Evolutionary conservation across 495 filamentous ascomycete genomes (phyloP), one percentile per base, ranked within the genome.

Genomic region (Neurospora africana): DNA sequence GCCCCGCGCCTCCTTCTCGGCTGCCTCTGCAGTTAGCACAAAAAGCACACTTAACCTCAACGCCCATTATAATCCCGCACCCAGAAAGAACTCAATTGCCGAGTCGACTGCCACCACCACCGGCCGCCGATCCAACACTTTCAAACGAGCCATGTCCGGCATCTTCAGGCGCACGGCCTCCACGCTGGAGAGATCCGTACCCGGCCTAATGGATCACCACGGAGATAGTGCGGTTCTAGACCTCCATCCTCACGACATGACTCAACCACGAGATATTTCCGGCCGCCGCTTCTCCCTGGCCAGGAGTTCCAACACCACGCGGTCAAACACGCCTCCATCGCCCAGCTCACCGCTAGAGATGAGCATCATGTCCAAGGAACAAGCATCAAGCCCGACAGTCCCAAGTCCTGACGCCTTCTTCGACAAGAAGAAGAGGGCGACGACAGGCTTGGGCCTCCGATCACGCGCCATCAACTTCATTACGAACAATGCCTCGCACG

Each of bases 301-400:
- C 69, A 82, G 77, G 70, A 85, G 84, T 39, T 79, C 77, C 71
- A 73, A 75, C 70, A 85, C 84, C 30, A 86, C 84, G n/a, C 80
- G 83, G 74, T 86, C 86, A 30, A 87, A 84, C 72, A 79, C 85
- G 15, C 86, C 86, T 23, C 86, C 86, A 4, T 87, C 86, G 33
- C 86, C 84, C 15, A 78, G 78, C 53, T 86, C 86, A 37, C 78
- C 81, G 9, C 68, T 80, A 21, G 83, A 82, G 70, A 81, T 76
- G 76, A 74, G 75, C 30, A 69, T 75, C 36, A 79, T 67, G 69
- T 71, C 78, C 23, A 78, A 77, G 69, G 75, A 78, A 11, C 74
- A 78, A 67, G 75, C 80, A 0, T 79, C 79, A 30, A 74, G 69
- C 15, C 74, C 80, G 19, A 79, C 78, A 5, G 82, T 85, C 21